phyloP scores from a whole-genome alignment of 768 basidiomycete species.

The Lenzites betulinus region DNA sequence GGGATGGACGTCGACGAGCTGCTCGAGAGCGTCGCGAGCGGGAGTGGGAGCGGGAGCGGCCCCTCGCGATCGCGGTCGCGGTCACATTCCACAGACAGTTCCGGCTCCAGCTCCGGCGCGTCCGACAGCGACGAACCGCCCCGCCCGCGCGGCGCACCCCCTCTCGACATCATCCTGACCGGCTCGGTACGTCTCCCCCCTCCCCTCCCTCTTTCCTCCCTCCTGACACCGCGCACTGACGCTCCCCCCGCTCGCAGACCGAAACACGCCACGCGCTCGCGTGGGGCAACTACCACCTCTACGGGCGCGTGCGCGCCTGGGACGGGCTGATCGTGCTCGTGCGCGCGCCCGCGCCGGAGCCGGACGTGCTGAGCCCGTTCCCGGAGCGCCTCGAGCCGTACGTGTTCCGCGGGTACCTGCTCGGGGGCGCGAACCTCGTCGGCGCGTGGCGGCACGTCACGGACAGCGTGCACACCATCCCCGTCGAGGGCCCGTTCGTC shows the following conservation, averaged over 20 bases:
- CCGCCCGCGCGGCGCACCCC: conserved; percentile 49
- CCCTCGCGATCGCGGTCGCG: no score
- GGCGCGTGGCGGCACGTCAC: conserved; percentile 68
- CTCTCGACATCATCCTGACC: conserved; percentile 56
- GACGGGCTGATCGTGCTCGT: conserved; percentile 42
- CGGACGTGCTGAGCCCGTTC: neutral
- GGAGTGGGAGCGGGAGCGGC: neutral
- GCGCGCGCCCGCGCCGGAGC: conserved; percentile 25
- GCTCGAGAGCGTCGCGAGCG: conserved; percentile 3
- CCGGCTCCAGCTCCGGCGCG: neutral
- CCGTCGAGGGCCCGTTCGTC: conserved; percentile 67
- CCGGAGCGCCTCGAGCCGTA: conserved; percentile 19
- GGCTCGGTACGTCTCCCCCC: conserved; percentile 47
- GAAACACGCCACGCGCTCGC: conserved; percentile 40
- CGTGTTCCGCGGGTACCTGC: conserved; percentile 72
- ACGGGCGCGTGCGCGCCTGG: conserved; percentile 40
- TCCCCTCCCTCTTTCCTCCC: neutral
- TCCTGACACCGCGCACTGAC: neutral
- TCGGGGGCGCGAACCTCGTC: conserved; percentile 63
- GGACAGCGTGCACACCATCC: conserved; percentile 44
- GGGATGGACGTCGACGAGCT: conserved; percentile 19
- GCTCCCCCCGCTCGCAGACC: conserved; percentile 39
- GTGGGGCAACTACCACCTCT: conserved; percentile 35
- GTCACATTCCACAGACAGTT: conserved; percentile 15
- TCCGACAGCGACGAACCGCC: neutral